Evolutionary conservation across 441 rosid genomes (phyloP).

Genomic region (Erodium moschatum): DNA sequence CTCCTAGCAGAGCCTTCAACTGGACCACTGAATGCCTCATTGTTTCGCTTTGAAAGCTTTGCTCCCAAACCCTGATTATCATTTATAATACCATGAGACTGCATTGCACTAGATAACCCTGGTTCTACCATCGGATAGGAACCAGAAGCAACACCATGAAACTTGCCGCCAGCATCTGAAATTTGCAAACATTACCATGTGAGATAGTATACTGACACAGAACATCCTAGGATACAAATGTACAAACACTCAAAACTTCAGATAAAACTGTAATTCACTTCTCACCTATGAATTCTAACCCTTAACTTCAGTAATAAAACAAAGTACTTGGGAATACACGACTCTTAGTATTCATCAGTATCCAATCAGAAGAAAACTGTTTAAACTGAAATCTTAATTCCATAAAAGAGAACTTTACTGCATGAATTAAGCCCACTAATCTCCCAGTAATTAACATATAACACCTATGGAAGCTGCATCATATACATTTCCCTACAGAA

Average conservation of each 20-base stretch:
- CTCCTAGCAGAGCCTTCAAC: conserved; percentile 2
- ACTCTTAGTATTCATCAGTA: not conserved
- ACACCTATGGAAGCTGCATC: not conserved
- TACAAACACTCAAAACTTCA: not conserved
- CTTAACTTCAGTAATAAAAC: not conserved
- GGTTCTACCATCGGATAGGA: conserved; percentile 33
- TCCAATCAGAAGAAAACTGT: not conserved
- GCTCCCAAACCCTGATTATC: conserved; percentile 18
- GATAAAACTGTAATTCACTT: not conserved
- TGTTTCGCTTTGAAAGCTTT: conserved; percentile 17
- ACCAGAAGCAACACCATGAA: conserved; percentile 39
- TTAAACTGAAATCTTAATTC: not conserved
- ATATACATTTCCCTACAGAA: not conserved
- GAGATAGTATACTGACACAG: conserved; percentile 10
- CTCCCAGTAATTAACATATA: not conserved
- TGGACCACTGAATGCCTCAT: conserved; percentile 12
- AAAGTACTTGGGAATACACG: not conserved
- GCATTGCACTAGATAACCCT: conserved; percentile 32
- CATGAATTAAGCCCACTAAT: not conserved
- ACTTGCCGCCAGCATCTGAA: conserved; percentile 48
- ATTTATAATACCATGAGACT: conserved; percentile 22
- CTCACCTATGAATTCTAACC: not conserved
- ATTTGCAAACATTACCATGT: conserved; percentile 19
- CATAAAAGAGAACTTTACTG: not conserved
- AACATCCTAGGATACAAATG: conserved; percentile 4